phyloP scores from a whole-genome alignment of 768 basidiomycete species.

The Naganishia antarctica region DNA sequence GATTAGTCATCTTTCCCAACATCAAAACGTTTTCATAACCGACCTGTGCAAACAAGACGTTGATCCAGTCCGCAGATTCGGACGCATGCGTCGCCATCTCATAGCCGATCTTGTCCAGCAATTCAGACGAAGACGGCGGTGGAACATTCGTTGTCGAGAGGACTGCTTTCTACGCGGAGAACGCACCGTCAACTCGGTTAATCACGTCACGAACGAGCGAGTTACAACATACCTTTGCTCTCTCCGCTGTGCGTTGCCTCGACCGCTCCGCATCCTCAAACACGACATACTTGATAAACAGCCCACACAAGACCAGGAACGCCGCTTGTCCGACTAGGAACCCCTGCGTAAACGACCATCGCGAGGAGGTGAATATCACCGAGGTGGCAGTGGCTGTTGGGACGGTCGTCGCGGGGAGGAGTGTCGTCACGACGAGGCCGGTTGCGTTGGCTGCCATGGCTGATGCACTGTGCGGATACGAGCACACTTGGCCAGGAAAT shows the following conservation, averaged over 20 bases:
- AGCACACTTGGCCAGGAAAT: no score
- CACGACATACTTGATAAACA: constrained; percentile 92
- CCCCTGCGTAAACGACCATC: constrained; percentile 82
- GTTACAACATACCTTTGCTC: constrained; percentile 36
- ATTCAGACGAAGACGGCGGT: constrained; percentile 37
- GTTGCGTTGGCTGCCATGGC: no score
- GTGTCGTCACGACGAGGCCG: neutral
- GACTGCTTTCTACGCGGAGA: constrained; percentile 19
- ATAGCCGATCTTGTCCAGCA: constrained; percentile 49
- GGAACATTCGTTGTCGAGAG: constrained; percentile 42
- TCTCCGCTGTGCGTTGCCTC: constrained; percentile 35
- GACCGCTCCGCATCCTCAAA: constrained; percentile 61
- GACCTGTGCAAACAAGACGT: constrained; percentile 75
- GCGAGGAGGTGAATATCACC: constrained; percentile 25
- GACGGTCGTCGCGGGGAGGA: neutral
- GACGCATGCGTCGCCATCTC: constrained; percentile 51
- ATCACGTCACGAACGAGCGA: neutral
- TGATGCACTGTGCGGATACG: no score
- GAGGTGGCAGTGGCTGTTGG: constrained; percentile 5
- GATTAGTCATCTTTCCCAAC: no score
- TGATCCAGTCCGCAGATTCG: constrained; percentile 90
- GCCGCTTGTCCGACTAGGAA: constrained; percentile 87
- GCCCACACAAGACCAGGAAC: constrained; percentile 66
- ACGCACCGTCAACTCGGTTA: neutral
- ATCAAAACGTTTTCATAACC: no score